A percentile compares a stretch with the other conserved stretches of the same genome.
phyloP scores from a whole-genome alignment of 2,329 filamentous ascomycete genomes.

The Exophiala calicioides region DNA sequence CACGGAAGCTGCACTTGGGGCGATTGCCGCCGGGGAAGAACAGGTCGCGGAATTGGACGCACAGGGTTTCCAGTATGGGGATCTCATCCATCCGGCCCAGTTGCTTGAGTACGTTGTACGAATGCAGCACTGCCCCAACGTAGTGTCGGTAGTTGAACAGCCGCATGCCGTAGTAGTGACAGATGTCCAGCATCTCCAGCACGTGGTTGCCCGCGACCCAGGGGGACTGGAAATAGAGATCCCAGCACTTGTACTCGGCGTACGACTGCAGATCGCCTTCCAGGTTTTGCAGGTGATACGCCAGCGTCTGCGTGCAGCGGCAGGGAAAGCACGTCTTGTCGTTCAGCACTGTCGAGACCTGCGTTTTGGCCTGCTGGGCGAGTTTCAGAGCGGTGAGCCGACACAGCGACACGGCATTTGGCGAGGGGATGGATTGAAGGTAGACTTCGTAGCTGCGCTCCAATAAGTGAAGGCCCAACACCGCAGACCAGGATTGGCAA shows the following conservation, averaged over 20 bases:
- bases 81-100: conserved; percentile 28
- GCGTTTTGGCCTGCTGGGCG: conserved; percentile 29
- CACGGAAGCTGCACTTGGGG: conserved; percentile 32
- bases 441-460: conserved; percentile 29
- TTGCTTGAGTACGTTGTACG: conserved; percentile 32
- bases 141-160: conserved; percentile 34
- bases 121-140: conserved; percentile 33
- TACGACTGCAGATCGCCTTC: conserved; percentile 29
- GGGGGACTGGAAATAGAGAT: conserved; percentile 34
- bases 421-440: conserved; percentile 13
- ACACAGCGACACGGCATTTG: conserved; percentile 20
- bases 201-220: conserved; percentile 34
- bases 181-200: conserved; percentile 33
- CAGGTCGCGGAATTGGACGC: conserved; percentile 25
- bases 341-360: conserved; percentile 25
- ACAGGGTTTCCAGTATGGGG: conserved; percentile 31
- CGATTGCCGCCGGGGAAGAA: conserved; percentile 32
- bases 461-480: conserved; percentile 30
- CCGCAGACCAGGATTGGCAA: conserved; percentile 23
- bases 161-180: conserved; percentile 34
- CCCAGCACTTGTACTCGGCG: conserved; percentile 31
- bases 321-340: conserved; percentile 33
- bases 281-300: conserved; percentile 32
- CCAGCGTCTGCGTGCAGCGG: conserved; percentile 33
- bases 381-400: conserved; percentile 32